These are phyloP conservation scores for Aspergillus versicolor DNA, from an alignment of 2,329 filamentous ascomycete species.

Conservation along the genomic window DNA sequence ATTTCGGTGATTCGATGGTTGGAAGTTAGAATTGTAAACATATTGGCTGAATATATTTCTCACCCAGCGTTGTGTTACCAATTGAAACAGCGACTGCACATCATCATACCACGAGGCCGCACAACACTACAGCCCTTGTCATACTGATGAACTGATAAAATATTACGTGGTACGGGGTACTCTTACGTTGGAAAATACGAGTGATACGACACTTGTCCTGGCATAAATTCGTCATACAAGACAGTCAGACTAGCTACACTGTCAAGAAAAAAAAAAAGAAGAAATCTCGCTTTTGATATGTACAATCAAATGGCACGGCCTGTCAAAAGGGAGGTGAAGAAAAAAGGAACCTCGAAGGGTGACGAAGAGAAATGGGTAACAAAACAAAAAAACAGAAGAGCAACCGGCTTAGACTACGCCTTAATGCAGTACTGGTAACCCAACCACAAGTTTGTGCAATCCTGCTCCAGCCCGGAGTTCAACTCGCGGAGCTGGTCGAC, in stretches of 20 bases:
- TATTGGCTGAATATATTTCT: too few relatives aligned
- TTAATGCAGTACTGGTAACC: slow-evolving; percentile 31
- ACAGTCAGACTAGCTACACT: slow-evolving; percentile 1
- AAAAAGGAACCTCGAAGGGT: not conserved
- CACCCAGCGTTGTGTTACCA: too few relatives aligned
- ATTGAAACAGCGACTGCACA: too few relatives aligned
- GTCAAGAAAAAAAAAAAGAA: not conserved
- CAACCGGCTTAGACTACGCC: slow-evolving; percentile 2
- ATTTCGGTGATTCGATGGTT: too few relatives aligned
- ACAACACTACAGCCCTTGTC: too few relatives aligned
- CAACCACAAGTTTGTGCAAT: slow-evolving; percentile 31
- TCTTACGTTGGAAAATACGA: too few relatives aligned
- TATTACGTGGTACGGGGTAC: too few relatives aligned
- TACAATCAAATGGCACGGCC: slow-evolving; percentile 4
- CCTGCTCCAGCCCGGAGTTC: slow-evolving; percentile 28
- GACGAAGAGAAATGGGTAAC: not conserved
- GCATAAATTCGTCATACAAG: slow-evolving; percentile 8
- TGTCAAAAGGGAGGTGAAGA: not conserved
- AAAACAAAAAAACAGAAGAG: not conserved
- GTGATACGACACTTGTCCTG: not conserved
- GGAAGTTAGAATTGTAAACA: too few relatives aligned
- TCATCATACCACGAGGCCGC: too few relatives aligned
- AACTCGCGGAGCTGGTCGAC: slow-evolving; percentile 21
- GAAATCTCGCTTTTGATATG: slow-evolving; percentile 5
- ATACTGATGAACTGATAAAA: too few relatives aligned